These are phyloP conservation scores for Euphrasia arctica DNA, from an alignment of 305 asterid species.

Conservation along the genomic window DNA sequence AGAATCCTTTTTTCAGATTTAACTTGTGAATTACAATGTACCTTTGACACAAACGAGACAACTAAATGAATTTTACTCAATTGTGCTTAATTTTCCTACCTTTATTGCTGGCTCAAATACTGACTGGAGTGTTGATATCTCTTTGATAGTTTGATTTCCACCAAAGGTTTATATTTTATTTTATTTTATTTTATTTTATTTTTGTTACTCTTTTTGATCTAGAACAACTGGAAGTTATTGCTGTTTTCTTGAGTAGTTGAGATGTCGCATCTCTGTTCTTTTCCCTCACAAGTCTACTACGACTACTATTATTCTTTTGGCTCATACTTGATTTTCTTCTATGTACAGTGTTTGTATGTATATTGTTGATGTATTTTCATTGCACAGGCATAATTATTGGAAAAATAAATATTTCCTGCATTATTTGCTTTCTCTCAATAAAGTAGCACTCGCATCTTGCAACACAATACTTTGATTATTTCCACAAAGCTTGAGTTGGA, in stretches of 20 bases:
- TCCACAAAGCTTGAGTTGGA: slow-evolving; percentile 5
- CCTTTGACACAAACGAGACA: slow-evolving; percentile 2
- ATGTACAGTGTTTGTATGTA: not conserved
- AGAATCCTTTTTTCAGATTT: not conserved
- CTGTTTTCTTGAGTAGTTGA: not conserved
- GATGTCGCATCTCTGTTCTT: slow-evolving; percentile 2
- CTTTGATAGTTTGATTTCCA: not conserved
- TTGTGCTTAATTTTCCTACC: slow-evolving; percentile 6
- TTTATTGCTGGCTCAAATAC: not conserved
- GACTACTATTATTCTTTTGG: slow-evolving; percentile 5
- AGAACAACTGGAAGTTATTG: slow-evolving; percentile 2
- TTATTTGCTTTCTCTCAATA: not conserved
- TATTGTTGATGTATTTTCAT: not conserved
- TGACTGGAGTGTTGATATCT: not conserved
- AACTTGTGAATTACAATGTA: slow-evolving; percentile 8
- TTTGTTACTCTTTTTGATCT: not conserved
- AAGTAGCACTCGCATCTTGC: not conserved
- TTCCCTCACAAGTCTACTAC: not conserved
- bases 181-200: not conserved
- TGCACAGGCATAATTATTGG: slow-evolving; percentile 12
- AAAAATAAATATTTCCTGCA: not conserved
- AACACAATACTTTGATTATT: slow-evolving; percentile 7
- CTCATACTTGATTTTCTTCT: not conserved
- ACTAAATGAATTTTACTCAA: slow-evolving; percentile 1
- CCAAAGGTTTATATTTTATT: not conserved